Evolutionary conservation across 2,329 filamentous ascomycete species (phyloP).

Genomic region (Ophiostoma novo-ulmi): DNA sequence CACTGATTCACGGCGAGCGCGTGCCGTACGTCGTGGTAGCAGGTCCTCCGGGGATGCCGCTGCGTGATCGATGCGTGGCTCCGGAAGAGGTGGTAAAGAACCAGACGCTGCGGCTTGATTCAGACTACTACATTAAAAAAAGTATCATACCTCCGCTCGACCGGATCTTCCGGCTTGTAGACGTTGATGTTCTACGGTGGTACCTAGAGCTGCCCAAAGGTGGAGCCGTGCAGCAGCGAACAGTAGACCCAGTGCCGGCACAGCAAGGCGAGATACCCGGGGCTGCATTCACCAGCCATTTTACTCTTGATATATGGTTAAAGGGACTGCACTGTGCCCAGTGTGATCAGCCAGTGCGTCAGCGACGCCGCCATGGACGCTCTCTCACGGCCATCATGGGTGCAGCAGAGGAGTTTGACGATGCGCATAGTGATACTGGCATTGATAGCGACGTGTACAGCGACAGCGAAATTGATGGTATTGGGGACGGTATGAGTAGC

Average conservation of each 20-base stretch:
- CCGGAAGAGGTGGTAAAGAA: slow-evolving; percentile 69
- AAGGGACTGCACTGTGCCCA: slow-evolving; percentile 71
- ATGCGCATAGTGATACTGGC: not conserved
- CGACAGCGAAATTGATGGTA: not conserved
- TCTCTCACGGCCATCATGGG: no score
- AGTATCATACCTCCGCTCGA: slow-evolving; percentile 93
- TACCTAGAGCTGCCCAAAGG: slow-evolving; percentile 93
- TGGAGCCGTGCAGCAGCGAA: slow-evolving; percentile 51
- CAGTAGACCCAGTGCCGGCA: slow-evolving; percentile 40
- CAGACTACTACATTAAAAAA: slow-evolving; percentile 95
- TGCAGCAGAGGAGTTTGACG: not conserved
- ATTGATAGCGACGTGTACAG: not conserved
- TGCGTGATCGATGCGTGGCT: slow-evolving; percentile 85
- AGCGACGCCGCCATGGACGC: slow-evolving; percentile 5
- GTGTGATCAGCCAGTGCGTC: slow-evolving; percentile 56
- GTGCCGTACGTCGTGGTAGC: slow-evolving; percentile 91
- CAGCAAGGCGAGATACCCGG: slow-evolving; percentile 6
- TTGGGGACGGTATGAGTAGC: not conserved
- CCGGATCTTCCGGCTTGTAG: slow-evolving; percentile 87
- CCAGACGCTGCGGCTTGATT: slow-evolving; percentile 76
- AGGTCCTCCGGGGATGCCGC: slow-evolving; percentile 75
- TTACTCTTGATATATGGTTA: slow-evolving; percentile 93
- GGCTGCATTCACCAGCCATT: slow-evolving; percentile 42
- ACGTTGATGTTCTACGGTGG: slow-evolving; percentile 85
- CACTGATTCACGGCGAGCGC: slow-evolving; percentile 91